phyloP scores from a whole-genome alignment of 1,139 yeast species.

The Taiozyma sp. region DNA sequence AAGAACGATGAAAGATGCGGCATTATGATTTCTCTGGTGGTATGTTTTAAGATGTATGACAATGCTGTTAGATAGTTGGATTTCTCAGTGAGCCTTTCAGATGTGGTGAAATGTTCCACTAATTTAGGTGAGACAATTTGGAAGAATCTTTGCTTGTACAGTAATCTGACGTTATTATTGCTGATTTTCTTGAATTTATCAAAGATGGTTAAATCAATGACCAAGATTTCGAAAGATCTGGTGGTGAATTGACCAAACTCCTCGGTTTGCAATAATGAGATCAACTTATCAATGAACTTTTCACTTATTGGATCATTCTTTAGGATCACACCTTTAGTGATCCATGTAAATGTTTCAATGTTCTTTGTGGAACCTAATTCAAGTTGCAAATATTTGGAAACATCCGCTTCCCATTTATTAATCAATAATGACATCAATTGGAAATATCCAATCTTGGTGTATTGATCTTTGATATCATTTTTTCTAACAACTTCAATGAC shows the following conservation, averaged over 20 bases:
- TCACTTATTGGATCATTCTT: slow-evolving; percentile 48
- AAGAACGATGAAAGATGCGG: slow-evolving; percentile 60
- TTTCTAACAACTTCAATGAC: slow-evolving; percentile 15
- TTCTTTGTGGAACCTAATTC: slow-evolving; percentile 4
- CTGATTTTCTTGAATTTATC: slow-evolving; percentile 48
- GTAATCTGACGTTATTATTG: slow-evolving; percentile 54
- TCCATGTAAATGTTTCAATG: slow-evolving; percentile 63
- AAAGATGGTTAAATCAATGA: slow-evolving; percentile 61
- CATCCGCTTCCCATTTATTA: slow-evolving; percentile 44
- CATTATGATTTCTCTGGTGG: slow-evolving; percentile 55
- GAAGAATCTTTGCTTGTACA: slow-evolving; percentile 79
- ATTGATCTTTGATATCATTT: slow-evolving; percentile 19
- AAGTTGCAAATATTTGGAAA: neutral
- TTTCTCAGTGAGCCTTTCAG: slow-evolving; percentile 27
- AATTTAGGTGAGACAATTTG: slow-evolving; percentile 48
- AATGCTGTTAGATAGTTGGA: slow-evolving; percentile 59
- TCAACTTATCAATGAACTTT: slow-evolving; percentile 33
- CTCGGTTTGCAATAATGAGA: slow-evolving; percentile 32
- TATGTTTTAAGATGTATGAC: slow-evolving; percentile 61
- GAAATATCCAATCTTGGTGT: slow-evolving; percentile 50
- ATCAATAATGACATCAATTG: slow-evolving; percentile 52
- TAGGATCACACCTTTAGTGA: slow-evolving; percentile 63
- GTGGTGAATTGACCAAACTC: slow-evolving; percentile 34
- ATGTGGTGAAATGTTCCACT: slow-evolving; percentile 33
- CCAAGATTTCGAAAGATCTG: slow-evolving; percentile 56